phyloP scores from a whole-genome alignment of 164 flowering plant genomes.

The Aristolochia californica region DNA sequence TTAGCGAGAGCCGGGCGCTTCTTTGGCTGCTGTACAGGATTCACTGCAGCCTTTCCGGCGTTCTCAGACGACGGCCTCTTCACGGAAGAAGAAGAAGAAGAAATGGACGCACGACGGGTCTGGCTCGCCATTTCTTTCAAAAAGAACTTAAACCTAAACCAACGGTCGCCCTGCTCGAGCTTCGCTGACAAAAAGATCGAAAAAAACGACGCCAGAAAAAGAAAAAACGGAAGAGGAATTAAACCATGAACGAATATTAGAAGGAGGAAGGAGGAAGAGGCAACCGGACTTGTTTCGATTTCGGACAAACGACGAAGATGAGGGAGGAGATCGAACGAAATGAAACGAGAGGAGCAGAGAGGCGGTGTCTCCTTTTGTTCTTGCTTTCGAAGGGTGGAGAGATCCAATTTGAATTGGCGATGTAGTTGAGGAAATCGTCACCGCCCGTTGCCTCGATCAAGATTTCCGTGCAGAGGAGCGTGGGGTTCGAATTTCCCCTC shows the following conservation, averaged over 20 bases:
- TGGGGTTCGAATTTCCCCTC: background rate
- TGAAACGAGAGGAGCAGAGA: background rate
- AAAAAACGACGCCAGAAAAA: background rate
- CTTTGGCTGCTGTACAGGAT: slow-evolving; percentile 17
- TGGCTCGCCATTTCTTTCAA: slow-evolving; percentile 14
- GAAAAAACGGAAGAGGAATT: background rate
- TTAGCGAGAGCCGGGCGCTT: slow-evolving; percentile 23
- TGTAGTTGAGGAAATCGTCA: background rate
- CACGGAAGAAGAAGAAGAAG: slow-evolving; percentile 11
- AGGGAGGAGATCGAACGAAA: background rate
- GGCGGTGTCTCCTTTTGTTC: background rate
- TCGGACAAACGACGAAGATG: background rate
- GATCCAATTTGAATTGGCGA: background rate
- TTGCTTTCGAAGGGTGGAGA: background rate
- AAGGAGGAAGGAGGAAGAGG: background rate
- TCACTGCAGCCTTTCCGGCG: slow-evolving; percentile 4
- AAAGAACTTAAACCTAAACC: background rate
- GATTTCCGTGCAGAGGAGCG: slow-evolving; percentile 1
- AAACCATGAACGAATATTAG: no score
- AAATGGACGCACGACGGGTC: slow-evolving; percentile 14
- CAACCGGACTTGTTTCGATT: background rate
- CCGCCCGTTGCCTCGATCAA: background rate
- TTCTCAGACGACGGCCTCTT: slow-evolving; percentile 20
- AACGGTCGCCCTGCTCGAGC: background rate
- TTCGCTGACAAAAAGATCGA: slow-evolving; percentile 6